phyloP scores from a whole-genome alignment of 2,329 filamentous ascomycete species.

The Dichotomopilus funicola region DNA sequence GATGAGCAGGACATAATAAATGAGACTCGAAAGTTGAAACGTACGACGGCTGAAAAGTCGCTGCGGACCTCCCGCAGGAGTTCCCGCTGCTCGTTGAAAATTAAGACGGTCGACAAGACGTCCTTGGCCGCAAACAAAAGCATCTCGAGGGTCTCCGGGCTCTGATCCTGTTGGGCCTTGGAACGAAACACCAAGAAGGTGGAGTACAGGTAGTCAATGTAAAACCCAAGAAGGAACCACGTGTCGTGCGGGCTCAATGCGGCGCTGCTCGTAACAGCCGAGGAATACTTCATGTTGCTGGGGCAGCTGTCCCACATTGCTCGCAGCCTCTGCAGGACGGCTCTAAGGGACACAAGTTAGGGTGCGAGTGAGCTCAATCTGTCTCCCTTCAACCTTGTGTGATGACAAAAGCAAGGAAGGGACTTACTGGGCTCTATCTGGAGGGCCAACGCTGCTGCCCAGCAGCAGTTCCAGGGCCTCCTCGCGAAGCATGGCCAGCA shows the following conservation, averaged over 20 bases:
- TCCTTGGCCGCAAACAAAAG: background rate
- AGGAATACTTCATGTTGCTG: background rate
- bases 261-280: background rate
- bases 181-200: background rate
- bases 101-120: background rate
- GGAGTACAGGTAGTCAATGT: conserved; percentile 1
- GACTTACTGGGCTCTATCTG: background rate
- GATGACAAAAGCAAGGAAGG: background rate
- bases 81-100: conserved; percentile 2
- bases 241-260: background rate
- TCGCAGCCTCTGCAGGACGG: background rate
- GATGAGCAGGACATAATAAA: too few relatives aligned
- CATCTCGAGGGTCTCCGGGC: background rate
- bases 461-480: background rate
- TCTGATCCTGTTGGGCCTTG: background rate
- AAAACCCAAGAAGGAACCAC: background rate
- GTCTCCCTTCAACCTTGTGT: background rate
- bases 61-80: conserved; percentile 1
- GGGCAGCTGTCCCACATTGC: background rate
- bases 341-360: background rate
- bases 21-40: background rate
- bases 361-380: too few relatives aligned
- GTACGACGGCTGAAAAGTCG: conserved; percentile 2
- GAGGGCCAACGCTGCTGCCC: background rate
- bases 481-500: background rate